Base-by-base conservation (phyloP, 2,329 filamentous ascomycete species). In the Alternaria gansuensis region DNA sequence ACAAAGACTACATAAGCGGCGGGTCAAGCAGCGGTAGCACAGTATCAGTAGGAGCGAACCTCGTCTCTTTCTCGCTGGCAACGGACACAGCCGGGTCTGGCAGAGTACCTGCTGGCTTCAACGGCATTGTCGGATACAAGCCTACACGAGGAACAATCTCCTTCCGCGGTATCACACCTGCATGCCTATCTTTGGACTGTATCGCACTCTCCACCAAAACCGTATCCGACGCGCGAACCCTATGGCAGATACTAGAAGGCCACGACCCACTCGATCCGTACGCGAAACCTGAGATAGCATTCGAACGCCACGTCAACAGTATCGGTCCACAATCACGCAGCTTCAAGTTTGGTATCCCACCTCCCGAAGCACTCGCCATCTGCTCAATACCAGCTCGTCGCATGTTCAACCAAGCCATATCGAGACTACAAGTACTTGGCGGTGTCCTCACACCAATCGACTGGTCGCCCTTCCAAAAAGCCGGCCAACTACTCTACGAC, bases 131-230 rank as follows among this genome's bases (percentile, higher is more conserved):
- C n/a, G 84, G 84, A 1, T 74, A 72, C 57, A 75, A 75, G 67
- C 83, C 83, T 0, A 86, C 84, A 1, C 80, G 83, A 54, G 84
- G 82, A 3, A 82, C 83, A 0, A 72, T 86, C 4, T 83, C 82
- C 10, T 78, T 81, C 5, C 71, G 72, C 1, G 83, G 84, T 3
- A 78, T 86, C 0, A 78, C 83, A 6, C 84, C 84, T 3, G 85
- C 86, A 1, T 88, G 86, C 60, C 77, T 82, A 21, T 84, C 82
- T 0, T 77, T 87, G 1, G 85, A 88, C 70, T 87, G 84, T 59
- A 81, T 87, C 17, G 83, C 85, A 0, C 80, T 87, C 29, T 79
- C 85, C 53, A 78, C 84, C 1, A 75, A 78, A 24, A 84, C 78
- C 1, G 76, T 84, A 9, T 70, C 76, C 1, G 84, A 86, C 62